Percentiles rank a stretch among this genome's conserved stretches.
Evolutionary conservation across 2,329 filamentous ascomycete genomes (phyloP).

Genomic region (Fusarium graminum): DNA sequence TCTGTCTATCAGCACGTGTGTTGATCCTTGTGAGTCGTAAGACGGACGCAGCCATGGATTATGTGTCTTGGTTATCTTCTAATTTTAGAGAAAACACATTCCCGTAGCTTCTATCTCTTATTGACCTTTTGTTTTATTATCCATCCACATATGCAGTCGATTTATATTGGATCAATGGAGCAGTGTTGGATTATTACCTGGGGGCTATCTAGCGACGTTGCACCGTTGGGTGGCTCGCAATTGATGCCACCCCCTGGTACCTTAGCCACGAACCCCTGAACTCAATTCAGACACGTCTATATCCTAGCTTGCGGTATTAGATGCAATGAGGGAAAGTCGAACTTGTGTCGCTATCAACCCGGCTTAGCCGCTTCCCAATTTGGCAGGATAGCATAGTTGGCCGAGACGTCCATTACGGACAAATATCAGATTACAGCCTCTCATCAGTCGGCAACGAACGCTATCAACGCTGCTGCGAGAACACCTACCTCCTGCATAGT

Average conservation of each 20-base stretch:
- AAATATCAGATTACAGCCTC: slow-evolving; percentile 35
- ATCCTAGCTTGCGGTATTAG: slow-evolving; percentile 23
- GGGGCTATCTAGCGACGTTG: slow-evolving; percentile 26
- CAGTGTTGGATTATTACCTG: slow-evolving; percentile 11
- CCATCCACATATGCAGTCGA: neutral
- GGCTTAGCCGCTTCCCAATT: slow-evolving; percentile 39
- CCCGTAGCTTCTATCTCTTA: neutral
- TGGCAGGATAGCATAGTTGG: slow-evolving; percentile 24
- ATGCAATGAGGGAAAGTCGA: slow-evolving; percentile 34
- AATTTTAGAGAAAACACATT: neutral
- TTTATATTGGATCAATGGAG: slow-evolving; percentile 6
- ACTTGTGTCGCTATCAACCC: slow-evolving; percentile 19
- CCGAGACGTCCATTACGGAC: slow-evolving; percentile 9
- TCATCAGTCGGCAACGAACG: slow-evolving; percentile 24
- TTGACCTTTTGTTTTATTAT: neutral
- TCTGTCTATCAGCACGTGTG: neutral
- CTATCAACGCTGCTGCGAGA: slow-evolving; percentile 3
- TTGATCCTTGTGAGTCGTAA: neutral
- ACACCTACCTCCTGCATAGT: slow-evolving; percentile 24
- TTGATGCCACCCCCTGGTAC: slow-evolving; percentile 17
- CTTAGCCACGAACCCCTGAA: slow-evolving; percentile 28
- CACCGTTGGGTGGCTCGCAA: slow-evolving; percentile 3
- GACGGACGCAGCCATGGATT: neutral
- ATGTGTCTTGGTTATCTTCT: neutral
- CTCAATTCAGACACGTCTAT: slow-evolving; percentile 36